Evolutionary conservation across 495 filamentous ascomycete species (phyloP), one percentile per base, ranked within the genome.

Genomic region (Pseudomonodictys pantanalensis): DNA sequence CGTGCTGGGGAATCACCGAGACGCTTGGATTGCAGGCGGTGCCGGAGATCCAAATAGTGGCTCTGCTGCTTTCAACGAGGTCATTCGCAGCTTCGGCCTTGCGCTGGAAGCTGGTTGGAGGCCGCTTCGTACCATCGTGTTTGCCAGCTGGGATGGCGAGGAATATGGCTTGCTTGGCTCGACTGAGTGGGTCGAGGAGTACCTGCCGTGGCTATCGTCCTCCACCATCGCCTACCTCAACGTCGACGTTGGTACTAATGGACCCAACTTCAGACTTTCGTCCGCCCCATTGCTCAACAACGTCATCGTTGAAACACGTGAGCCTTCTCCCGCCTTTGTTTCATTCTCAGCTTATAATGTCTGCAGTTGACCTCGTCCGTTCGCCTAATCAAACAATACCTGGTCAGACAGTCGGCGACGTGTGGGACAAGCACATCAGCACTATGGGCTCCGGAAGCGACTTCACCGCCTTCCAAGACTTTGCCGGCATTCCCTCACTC

Each of bases 1-100:
- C 45, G 79, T 98, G 6, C 74, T 97, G n/a, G 95, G 95, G 12
- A 97, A 97, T 67, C 93, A 98, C 69, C 86, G 92, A 12, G 93
- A 98, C 75, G 89, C 91, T 0, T 97, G 91, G 91, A 84, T 95
- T 68, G 89, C 87, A 8, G 90, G 91, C 47, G 74, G 74, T 4
- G 73, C 74, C 5, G 74, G 68, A 8, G 74, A 76, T 57, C 74
- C 74, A n/a, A 76, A 76, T 60, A 73, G 70, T 25, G 74, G 74
- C 41, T 74, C 71, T 28, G 73, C 74, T 8, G 73, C 74, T 10
- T 51, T 76, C 33, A 76, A 72, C 46, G 74, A 76, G 52, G 68
- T 76, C 35, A 64, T 75, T 25, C 64, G 73, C 9, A 42, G 52
- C 32, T 71, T 76, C 43, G 69, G 70, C 23, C 43, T 45, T 1